Evolutionary conservation across 2,329 filamentous ascomycete genomes (phyloP).

Genomic region (Colletotrichum limetticola): DNA sequence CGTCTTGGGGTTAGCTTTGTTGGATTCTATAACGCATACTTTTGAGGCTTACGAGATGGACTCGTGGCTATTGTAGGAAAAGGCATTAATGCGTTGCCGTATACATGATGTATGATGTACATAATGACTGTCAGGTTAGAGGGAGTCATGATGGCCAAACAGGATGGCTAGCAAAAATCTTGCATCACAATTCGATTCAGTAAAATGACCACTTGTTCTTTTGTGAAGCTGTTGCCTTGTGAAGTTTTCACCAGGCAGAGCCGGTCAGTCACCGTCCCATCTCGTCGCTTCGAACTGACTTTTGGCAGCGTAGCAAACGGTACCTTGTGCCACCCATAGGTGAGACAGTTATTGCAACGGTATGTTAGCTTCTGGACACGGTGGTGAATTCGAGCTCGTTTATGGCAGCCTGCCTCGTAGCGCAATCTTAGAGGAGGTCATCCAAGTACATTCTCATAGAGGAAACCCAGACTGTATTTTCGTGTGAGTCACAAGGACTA

Average conservation of each 20-base stretch:
- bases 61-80: constrained; percentile 30
- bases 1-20: constrained; percentile 32
- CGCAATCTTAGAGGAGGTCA: not conserved
- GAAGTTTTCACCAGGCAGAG: constrained; percentile 18
- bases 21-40: constrained; percentile 23
- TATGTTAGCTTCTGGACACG: not conserved
- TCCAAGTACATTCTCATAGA: no score
- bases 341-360: not conserved
- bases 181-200: constrained; percentile 10
- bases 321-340: not conserved
- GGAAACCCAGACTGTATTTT: no score
- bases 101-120: constrained; percentile 33
- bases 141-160: constrained; percentile 26
- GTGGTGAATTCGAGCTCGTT: not conserved
- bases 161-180: constrained; percentile 15
- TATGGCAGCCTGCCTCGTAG: not conserved
- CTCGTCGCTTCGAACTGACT: not conserved
- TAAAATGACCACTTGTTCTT: not conserved
- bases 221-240: not conserved
- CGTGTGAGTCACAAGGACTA: no score
- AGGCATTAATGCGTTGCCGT: constrained; percentile 29
- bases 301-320: not conserved
- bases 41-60: constrained; percentile 8
- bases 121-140: constrained; percentile 35
- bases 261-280: not conserved